phyloP scores from a whole-genome alignment of 345 rosid species.

The Populus tremula region DNA sequence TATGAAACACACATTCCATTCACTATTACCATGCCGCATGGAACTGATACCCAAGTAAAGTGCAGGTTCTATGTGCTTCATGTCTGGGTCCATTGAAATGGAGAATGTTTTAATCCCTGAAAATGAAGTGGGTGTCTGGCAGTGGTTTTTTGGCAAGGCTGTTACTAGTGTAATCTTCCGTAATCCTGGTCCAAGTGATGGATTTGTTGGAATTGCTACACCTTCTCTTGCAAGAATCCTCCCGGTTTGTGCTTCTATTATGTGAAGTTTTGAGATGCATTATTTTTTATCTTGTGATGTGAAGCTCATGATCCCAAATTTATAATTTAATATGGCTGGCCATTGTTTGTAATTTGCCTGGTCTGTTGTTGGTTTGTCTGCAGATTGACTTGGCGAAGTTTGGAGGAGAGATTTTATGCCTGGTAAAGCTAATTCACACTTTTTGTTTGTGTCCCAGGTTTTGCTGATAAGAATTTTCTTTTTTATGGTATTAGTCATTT shows the following conservation, averaged over 20 bases:
- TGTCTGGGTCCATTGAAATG: slow-evolving; percentile 92
- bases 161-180: slow-evolving; percentile 63
- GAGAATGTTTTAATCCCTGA: slow-evolving; percentile 83
- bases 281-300: background rate
- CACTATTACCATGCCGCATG: background rate
- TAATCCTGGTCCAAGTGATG: slow-evolving; percentile 71
- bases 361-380: slow-evolving; percentile 14
- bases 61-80: slow-evolving; percentile 91
- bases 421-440: slow-evolving; percentile 50
- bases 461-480: background rate
- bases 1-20: background rate
- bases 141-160: slow-evolving; percentile 93
- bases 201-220: slow-evolving; percentile 90
- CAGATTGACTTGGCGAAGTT: slow-evolving; percentile 90
- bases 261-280: slow-evolving; percentile 6
- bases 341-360: slow-evolving; percentile 18
- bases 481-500: background rate
- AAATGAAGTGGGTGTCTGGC: slow-evolving; percentile 85
- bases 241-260: slow-evolving; percentile 61
- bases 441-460: background rate
- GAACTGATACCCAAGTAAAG: slow-evolving; percentile 11
- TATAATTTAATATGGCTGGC: slow-evolving; percentile 7
- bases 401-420: slow-evolving; percentile 92
- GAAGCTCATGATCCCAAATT: background rate
- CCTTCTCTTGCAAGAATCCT: slow-evolving; percentile 95